phyloP scores from a whole-genome alignment of 306 rosid species.

The Castanospermum australe region DNA sequence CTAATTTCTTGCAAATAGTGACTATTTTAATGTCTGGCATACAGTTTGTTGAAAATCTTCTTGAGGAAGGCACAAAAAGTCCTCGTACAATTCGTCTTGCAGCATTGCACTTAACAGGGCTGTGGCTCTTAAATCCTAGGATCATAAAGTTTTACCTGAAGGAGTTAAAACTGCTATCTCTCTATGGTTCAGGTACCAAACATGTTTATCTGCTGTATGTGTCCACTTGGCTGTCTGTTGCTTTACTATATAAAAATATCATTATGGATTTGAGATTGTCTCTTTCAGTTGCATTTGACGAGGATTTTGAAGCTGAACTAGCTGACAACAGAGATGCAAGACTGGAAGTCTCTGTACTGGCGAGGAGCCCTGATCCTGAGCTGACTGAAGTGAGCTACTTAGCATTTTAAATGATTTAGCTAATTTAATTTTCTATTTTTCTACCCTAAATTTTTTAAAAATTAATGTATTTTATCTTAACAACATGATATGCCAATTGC shows the following conservation, averaged over 20 bases:
- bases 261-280: slow-evolving; percentile 16
- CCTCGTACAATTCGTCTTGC: slow-evolving; percentile 98
- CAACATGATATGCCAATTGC: slow-evolving; percentile 18
- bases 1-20: background rate
- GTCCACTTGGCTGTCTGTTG: slow-evolving; percentile 16
- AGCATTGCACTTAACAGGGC: slow-evolving; percentile 90
- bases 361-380: slow-evolving; percentile 75
- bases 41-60: slow-evolving; percentile 78
- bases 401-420: slow-evolving; percentile 11
- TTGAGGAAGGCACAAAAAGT: slow-evolving; percentile 90
- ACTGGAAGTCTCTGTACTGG: slow-evolving; percentile 73
- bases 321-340: slow-evolving; percentile 75
- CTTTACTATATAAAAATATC: background rate
- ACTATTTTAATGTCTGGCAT: slow-evolving; percentile 16
- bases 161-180: slow-evolving; percentile 80
- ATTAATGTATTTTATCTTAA: slow-evolving; percentile 5
- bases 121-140: slow-evolving; percentile 80
- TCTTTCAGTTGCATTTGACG: slow-evolving; percentile 91
- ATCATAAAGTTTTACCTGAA: slow-evolving; percentile 76
- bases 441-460: background rate
- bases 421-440: slow-evolving; percentile 5
- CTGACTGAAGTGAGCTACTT: slow-evolving; percentile 69
- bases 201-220: background rate
- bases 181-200: slow-evolving; percentile 82
- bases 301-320: slow-evolving; percentile 95